A percentile compares a stretch with the other conserved stretches of the same genome.
These are phyloP conservation scores for Marasmius fiardii DNA, from an alignment of 1,284 basidiomycete species.

Conservation along the genomic window DNA sequence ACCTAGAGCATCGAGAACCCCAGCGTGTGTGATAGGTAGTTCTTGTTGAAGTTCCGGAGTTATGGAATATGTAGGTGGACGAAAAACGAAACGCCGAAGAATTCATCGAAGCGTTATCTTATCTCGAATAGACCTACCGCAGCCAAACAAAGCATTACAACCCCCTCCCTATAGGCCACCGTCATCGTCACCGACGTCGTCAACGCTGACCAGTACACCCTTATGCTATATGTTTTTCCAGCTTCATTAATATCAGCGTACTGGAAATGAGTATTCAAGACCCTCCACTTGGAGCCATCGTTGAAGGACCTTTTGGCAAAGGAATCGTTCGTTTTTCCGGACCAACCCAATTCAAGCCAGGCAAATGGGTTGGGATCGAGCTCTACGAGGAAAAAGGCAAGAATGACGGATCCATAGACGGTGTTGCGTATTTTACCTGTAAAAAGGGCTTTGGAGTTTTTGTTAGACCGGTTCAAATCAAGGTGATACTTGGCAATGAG, in stretches of 20 bases:
- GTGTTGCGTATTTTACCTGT: conserved; percentile 84
- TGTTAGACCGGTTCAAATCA: conserved; percentile 86
- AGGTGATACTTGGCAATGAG: conserved; percentile 46
- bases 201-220: neutral
- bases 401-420: conserved; percentile 92
- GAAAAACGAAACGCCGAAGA: too few relatives aligned
- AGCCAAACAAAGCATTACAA: neutral
- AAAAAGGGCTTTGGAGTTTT: conserved; percentile 83
- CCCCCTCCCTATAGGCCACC: neutral
- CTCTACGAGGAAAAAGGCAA: conserved; percentile 84
- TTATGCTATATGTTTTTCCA: neutral
- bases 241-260: neutral
- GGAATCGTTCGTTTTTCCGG: conserved; percentile 90
- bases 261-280: conserved; percentile 20
- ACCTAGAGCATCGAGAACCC: too few relatives aligned
- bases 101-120: too few relatives aligned
- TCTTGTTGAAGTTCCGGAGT: too few relatives aligned
- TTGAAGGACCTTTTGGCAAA: conserved; percentile 74
- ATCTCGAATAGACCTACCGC: too few relatives aligned
- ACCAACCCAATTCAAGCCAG: conserved; percentile 79
- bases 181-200: neutral
- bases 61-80: too few relatives aligned
- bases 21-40: too few relatives aligned
- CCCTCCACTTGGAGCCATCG: conserved; percentile 57
- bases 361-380: conserved; percentile 95